Conservation (phyloP, 164 flowering plant species). For the Kalanchoe fedtschenkoi region DNA sequence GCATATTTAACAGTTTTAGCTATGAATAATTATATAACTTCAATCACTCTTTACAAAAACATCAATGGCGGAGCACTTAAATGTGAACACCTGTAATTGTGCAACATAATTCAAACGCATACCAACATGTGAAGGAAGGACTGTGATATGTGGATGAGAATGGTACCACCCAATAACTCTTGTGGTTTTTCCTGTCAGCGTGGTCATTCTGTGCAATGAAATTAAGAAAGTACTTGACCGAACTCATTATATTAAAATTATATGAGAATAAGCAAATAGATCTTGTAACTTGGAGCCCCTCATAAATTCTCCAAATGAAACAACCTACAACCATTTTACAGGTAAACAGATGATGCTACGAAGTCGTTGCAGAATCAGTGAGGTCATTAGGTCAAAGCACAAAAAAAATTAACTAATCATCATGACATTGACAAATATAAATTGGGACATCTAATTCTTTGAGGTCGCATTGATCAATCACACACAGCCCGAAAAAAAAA, state of each 20-base stretch:
- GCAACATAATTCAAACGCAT: constrained; percentile 15
- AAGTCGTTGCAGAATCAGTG: not conserved
- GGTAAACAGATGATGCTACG: not conserved
- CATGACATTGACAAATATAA: too few relatives aligned
- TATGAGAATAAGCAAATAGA: not conserved
- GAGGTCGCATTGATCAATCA: too few relatives aligned
- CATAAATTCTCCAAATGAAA: not conserved
- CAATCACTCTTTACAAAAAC: not conserved
- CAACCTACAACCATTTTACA: not conserved
- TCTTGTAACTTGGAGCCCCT: not conserved
- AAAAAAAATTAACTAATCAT: not conserved
- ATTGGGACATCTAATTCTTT: too few relatives aligned
- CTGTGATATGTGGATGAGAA: constrained; percentile 97
- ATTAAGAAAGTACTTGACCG: constrained; percentile 31
- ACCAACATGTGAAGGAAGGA: constrained; percentile 98
- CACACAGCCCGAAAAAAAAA: not conserved
- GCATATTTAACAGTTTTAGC: not conserved
- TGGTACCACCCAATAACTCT: constrained; percentile 99
- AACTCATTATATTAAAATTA: not conserved
- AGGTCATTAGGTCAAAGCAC: not conserved
- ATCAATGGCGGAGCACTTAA: not conserved
- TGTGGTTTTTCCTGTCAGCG: constrained; percentile 67
- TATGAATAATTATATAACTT: not conserved
- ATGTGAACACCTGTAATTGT: not conserved
- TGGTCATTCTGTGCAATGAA: constrained; percentile 70